A percentile compares a stretch with the other conserved stretches of the same genome.
phyloP scores from a whole-genome alignment of 148 eudicot genomes.

The Agrostemma githago region DNA sequence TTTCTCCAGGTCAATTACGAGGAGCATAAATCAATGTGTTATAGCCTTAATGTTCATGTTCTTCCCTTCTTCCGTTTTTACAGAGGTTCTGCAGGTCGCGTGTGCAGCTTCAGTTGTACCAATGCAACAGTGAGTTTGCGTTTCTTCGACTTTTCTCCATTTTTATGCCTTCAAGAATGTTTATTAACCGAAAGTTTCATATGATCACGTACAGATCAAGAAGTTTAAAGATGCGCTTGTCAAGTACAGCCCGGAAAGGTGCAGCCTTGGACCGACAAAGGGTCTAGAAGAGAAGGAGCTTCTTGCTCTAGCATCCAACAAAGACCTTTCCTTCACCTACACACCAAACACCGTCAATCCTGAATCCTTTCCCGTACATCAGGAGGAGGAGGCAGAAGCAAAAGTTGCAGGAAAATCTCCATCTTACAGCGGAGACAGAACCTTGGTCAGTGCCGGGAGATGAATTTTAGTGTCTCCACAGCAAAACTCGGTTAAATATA shows the following conservation, averaged over 20 bases:
- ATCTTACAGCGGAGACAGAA: conserved; percentile 22
- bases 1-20: conserved; percentile 75
- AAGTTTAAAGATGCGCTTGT: conserved; percentile 78
- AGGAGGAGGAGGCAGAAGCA: conserved; percentile 18
- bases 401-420: conserved; percentile 9
- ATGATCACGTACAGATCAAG: conserved; percentile 63
- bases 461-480: conserved; percentile 24
- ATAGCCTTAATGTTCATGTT: conserved; percentile 69
- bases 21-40: conserved; percentile 87
- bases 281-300: conserved; percentile 83
- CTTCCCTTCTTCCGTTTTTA: conserved; percentile 88
- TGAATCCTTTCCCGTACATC: conserved; percentile 8
- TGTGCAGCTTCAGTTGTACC: conserved; percentile 87
- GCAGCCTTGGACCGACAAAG: conserved; percentile 60
- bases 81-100: conserved; percentile 73
- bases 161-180: neutral
- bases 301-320: conserved; percentile 62
- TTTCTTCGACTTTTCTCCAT: neutral
- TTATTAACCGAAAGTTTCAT: neutral
- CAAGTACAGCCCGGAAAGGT: conserved; percentile 47
- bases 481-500: neutral
- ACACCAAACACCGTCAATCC: conserved; percentile 42
- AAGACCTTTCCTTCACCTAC: conserved; percentile 57
- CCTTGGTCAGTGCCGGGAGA: conserved; percentile 43
- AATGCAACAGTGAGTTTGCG: conserved; percentile 68